These are phyloP conservation scores for Podospora tetraspora DNA, from an alignment of 495 filamentous ascomycete species.

Conservation along the genomic window DNA sequence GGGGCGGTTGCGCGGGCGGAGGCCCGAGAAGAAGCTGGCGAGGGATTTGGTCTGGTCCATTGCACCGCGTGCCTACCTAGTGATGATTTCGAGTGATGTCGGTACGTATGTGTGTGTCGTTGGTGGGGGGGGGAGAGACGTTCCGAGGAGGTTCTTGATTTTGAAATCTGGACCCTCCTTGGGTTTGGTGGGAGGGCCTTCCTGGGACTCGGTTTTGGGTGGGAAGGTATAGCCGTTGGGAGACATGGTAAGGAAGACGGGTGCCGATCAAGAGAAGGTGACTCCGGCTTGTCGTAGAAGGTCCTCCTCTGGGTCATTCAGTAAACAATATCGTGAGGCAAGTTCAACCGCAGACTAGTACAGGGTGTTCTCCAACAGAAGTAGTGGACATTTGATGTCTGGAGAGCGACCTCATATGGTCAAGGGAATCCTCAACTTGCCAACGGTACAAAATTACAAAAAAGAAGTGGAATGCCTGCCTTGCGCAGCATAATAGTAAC, in stretches of 20 bases:
- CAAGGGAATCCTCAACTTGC: background rate
- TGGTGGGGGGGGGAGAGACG: background rate
- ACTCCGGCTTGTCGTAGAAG: background rate
- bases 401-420: too few species aligned
- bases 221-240: background rate
- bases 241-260: background rate
- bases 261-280: background rate
- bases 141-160: background rate
- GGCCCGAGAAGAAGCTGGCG: constrained; percentile 30
- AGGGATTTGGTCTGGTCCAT: constrained; percentile 4
- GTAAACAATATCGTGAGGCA: background rate
- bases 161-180: background rate
- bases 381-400: too few species aligned
- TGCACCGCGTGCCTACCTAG: background rate
- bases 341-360: background rate
- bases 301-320: background rate
- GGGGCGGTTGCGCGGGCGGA: constrained; percentile 36
- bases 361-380: too few species aligned
- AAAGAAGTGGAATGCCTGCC: background rate
- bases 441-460: background rate
- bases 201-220: too few species aligned
- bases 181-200: background rate
- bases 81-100: background rate
- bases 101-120: background rate
- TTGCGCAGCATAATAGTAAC: background rate